These are phyloP conservation scores for Trichoderma reesei DNA, from an alignment of 495 filamentous ascomycete genomes.

Conservation along the genomic window DNA sequence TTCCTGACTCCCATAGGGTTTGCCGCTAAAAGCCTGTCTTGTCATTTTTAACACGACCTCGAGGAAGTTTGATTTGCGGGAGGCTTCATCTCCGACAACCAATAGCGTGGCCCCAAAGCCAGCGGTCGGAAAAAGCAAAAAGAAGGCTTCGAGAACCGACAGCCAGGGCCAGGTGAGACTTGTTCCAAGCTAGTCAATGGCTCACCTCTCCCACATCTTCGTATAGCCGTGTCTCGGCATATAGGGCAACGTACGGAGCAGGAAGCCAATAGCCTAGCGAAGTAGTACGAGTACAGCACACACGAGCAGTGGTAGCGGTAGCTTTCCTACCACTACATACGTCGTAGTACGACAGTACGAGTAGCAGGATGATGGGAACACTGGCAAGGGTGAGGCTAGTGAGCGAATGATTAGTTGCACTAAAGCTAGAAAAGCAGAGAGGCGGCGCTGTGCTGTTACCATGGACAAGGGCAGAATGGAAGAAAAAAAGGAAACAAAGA, in stretches of 20 bases:
- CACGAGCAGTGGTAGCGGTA: no score
- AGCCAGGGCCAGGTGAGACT: background rate
- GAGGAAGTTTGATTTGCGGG: background rate
- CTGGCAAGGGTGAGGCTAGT: conserved; percentile 1
- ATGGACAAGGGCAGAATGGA: background rate
- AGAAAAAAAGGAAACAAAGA: background rate
- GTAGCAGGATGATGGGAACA: background rate
- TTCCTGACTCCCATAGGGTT: background rate
- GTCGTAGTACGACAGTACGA: no score
- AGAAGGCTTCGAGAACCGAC: conserved; percentile 6
- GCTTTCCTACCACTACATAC: no score
- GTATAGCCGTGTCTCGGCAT: background rate
- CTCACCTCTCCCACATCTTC: background rate
- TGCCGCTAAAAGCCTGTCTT: background rate
- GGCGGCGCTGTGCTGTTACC: background rate
- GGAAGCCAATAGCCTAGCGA: background rate
- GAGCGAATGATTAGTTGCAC: background rate
- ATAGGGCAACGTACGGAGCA: background rate
- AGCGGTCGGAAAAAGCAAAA: background rate
- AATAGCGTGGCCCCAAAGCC: background rate
- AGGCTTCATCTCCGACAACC: background rate
- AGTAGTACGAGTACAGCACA: background rate
- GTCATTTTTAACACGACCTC: background rate
- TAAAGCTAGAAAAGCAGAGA: background rate
- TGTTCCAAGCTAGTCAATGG: background rate